These are phyloP conservation scores for Lecanicillium sp. DNA, from an alignment of 2,329 filamentous ascomycete species.

Conservation along the genomic window DNA sequence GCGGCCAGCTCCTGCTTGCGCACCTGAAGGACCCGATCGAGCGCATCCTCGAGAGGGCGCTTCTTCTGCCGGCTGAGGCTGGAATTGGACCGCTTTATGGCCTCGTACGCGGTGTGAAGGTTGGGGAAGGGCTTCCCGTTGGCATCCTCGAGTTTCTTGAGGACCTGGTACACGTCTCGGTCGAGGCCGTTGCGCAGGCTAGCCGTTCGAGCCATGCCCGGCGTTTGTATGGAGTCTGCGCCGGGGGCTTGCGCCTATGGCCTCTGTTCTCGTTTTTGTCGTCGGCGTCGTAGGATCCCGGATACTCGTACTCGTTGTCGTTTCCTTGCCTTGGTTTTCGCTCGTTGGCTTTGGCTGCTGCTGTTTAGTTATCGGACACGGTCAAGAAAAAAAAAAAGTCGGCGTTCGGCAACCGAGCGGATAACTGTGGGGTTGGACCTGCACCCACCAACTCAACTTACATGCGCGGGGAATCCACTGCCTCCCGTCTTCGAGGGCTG, in stretches of 20 bases:
- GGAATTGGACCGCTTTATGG: conserved; percentile 80
- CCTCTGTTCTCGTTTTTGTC: no score
- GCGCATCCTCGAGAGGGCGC: conserved; percentile 72
- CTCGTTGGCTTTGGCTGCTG: no score
- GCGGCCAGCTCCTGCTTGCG: conserved; percentile 59
- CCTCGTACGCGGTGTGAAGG: conserved; percentile 63
- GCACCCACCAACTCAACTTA: no score
- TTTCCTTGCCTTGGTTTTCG: no score
- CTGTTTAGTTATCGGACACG: not conserved
- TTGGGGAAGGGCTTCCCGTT: conserved; percentile 45
- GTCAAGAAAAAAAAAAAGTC: conserved; percentile 3
- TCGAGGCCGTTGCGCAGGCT: conserved; percentile 54
- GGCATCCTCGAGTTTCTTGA: conserved; percentile 69
- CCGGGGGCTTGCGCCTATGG: no score
- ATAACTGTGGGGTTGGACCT: no score
- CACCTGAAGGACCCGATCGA: conserved; percentile 73
- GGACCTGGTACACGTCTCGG: conserved; percentile 70
- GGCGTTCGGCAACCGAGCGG: no score
- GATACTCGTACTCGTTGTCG: no score
- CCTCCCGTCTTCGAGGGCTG: no score
- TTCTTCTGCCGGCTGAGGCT: conserved; percentile 79
- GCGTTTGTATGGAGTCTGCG: not conserved
- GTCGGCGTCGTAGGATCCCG: no score
- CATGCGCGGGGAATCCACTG: no score
- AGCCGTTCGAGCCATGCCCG: not conserved